Base-by-base conservation (phyloP, 768 basidiomycete species). In the Megacollybia marginata region DNA sequence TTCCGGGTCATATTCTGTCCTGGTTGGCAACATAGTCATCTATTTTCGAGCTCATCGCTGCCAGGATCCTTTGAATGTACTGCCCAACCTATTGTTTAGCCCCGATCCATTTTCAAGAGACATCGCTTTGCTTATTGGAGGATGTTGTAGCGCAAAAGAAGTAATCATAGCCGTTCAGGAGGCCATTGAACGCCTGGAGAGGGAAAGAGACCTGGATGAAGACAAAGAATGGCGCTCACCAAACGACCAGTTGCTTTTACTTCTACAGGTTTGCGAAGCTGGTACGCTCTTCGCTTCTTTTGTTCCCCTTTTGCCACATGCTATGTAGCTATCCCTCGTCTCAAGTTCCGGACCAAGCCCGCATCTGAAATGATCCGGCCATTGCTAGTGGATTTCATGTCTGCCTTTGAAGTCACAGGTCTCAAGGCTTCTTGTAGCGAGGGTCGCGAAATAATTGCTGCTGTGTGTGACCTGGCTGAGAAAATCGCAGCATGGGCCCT, bases 91-190 rank as follows among this genome's bases (percentile, higher is more conserved):
- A 1, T 48, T 79, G 15, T 59, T 61, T n/a, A 69, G 59, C 49
- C 54, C 54, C 15, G 69, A 75, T 50, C 59, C 62, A 6, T 62
- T 62, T 33, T 72, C 74, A 2, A 59, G 55, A 18, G 68, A 70
- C 23, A 63, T 79, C 20, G 55, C 77, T 7, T 52, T 65, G 2
- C 55, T 74, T 42, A 61, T 79, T 18, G 72, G 66, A 7, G 65
- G 73, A 52, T 65, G 65, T 44, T 54, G 70, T 16, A 67, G 69
- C 15, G 60, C 76, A 0, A 77, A 72, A 50, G 78, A 80, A 55
- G 64, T 73, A 0, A 57, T 75, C 1, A 70, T 80, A 34, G 69
- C 71, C 2, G 63, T 64, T 6, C 74, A 78, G 57, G 78, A 78
- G 55, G 64, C 63, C 12, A 44, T 71, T 18, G 76, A 78, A 54